These are phyloP conservation scores for Sambucus nigra DNA, from an alignment of 129 eudicot genomes.

Conservation along the genomic window DNA sequence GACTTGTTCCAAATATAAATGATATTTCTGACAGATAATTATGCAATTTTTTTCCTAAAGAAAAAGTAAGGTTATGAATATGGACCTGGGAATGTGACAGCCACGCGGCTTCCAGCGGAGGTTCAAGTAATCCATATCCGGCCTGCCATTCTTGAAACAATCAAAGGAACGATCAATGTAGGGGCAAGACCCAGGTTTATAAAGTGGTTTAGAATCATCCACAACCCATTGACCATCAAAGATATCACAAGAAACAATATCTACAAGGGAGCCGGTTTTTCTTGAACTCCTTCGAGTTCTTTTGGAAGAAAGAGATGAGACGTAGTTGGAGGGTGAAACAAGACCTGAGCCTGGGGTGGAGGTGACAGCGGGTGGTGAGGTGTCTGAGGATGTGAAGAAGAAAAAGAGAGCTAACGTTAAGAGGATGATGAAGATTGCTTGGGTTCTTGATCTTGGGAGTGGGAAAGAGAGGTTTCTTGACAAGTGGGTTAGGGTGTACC, in stretches of 20 bases:
- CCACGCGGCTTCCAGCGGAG: conserved; percentile 39
- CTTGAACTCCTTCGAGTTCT: background rate
- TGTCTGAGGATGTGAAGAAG: conserved; percentile 16
- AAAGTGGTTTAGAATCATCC: conserved; percentile 20
- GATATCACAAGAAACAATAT: conserved; percentile 23
- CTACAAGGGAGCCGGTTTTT: background rate
- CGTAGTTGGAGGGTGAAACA: background rate
- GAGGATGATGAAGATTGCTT: conserved; percentile 9
- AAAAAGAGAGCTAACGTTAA: conserved; percentile 16
- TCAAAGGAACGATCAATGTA: conserved; percentile 27
- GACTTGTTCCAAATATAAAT: no score
- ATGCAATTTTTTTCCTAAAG: background rate
- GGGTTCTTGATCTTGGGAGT: conserved; percentile 16
- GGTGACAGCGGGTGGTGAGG: conserved; percentile 8
- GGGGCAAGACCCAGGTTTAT: conserved; percentile 39
- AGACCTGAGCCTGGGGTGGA: conserved; percentile 3
- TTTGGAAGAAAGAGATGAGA: conserved; percentile 4
- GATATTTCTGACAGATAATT: no score
- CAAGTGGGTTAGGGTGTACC: background rate
- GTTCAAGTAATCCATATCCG: conserved; percentile 23
- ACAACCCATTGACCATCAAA: conserved; percentile 33
- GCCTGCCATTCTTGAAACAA: conserved; percentile 42
- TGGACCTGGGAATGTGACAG: conserved; percentile 42
- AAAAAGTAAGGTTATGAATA: background rate
- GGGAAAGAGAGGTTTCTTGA: background rate